Evolutionary conservation across 148 eudicot species (phyloP).

Genomic region (Heliamphora exappendiculata): DNA sequence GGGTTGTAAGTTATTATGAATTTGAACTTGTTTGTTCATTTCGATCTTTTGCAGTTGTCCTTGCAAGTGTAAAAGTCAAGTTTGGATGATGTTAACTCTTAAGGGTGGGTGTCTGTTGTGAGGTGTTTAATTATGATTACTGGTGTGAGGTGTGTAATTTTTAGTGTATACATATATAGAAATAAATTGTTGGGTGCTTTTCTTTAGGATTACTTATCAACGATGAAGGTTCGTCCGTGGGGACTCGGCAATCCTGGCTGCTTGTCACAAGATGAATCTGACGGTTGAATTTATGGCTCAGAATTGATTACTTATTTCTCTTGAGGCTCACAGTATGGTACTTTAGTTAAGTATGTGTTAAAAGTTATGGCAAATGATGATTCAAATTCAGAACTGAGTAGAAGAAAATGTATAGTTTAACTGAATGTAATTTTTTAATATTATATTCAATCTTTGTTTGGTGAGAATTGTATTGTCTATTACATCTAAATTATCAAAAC

Average conservation of each 20-base stretch:
- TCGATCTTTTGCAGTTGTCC: neutral
- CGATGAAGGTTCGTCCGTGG: neutral
- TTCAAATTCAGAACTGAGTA: too few relatives aligned
- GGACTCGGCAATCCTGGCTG: too few relatives aligned
- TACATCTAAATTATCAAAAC: too few relatives aligned
- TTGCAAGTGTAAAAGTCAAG: constrained; percentile 9
- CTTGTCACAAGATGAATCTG: neutral
- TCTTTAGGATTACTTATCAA: neutral
- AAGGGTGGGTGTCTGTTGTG: neutral
- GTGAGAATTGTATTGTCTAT: too few relatives aligned
- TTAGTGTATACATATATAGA: constrained; percentile 8
- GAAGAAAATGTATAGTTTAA: too few relatives aligned
- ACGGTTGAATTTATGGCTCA: neutral
- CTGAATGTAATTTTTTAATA: too few relatives aligned
- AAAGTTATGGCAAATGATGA: too few relatives aligned
- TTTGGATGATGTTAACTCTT: neutral
- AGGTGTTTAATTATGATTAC: neutral
- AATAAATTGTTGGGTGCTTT: neutral
- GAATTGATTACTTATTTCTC: neutral
- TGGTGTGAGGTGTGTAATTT: constrained; percentile 3
- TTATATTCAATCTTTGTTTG: too few relatives aligned
- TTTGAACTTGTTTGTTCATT: neutral
- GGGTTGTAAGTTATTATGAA: neutral
- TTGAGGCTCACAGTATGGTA: too few relatives aligned
- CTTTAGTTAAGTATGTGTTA: too few relatives aligned